These are phyloP conservation scores for Fonsecaea erecta DNA, from an alignment of 2,329 filamentous ascomycete genomes.

Conservation along the genomic window DNA sequence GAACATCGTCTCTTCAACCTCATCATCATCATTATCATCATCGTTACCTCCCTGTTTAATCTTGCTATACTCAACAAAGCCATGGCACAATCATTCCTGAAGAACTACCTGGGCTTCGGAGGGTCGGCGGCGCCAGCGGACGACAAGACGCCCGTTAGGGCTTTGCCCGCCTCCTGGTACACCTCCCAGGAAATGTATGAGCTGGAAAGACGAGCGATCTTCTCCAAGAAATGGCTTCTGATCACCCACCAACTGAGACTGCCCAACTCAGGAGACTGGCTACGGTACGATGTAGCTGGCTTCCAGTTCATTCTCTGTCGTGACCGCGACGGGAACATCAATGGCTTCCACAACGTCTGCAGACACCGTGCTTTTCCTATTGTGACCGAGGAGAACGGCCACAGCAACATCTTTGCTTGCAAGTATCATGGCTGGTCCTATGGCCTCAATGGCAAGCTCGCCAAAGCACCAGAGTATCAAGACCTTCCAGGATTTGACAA, in stretches of 20 bases:
- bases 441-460: constrained; percentile 60
- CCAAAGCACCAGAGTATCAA: constrained; percentile 65
- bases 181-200: constrained; percentile 56
- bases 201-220: constrained; percentile 56
- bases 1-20: not conserved
- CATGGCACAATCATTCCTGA: constrained; percentile 7
- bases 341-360: constrained; percentile 68
- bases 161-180: constrained; percentile 59
- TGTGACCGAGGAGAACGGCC: constrained; percentile 44
- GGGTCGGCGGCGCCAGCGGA: constrained; percentile 4
- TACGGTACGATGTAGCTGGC: constrained; percentile 45
- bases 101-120: constrained; percentile 13
- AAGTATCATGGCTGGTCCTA: constrained; percentile 69
- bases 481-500: constrained; percentile 62
- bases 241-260: constrained; percentile 52
- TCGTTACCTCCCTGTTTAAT: not conserved
- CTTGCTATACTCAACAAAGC: not conserved
- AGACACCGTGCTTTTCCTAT: constrained; percentile 63
- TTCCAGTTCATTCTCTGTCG: constrained; percentile 60
- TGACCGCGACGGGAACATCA: constrained; percentile 59
- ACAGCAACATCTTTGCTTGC: constrained; percentile 57
- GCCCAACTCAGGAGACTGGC: constrained; percentile 52
- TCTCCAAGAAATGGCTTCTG: constrained; percentile 56
- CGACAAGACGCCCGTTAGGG: constrained; percentile 8
- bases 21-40: not conserved